These are phyloP conservation scores for Funneliformis caledonium DNA, from an alignment of 371 early-diverging fungal species.

Conservation along the genomic window DNA sequence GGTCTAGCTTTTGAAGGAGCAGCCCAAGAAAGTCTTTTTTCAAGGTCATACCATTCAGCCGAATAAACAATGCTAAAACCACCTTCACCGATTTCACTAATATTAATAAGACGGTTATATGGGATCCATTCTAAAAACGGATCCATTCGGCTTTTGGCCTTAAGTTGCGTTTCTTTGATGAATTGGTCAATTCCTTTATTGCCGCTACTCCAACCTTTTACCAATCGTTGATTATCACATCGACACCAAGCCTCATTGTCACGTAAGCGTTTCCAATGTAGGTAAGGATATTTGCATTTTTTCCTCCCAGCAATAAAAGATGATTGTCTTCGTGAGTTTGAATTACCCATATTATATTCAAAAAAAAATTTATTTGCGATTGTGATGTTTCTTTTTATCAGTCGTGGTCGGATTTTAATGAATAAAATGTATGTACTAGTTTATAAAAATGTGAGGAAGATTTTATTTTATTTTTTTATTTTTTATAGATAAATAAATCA, in stretches of 20 bases:
- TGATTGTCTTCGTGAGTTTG: background rate
- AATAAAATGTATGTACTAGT: too few species aligned
- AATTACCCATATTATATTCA: background rate
- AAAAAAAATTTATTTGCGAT: too few species aligned
- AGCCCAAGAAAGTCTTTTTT: conserved; percentile 23
- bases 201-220: conserved; percentile 26
- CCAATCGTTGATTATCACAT: background rate
- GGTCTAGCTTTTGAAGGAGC: conserved; percentile 6
- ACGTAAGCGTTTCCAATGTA: conserved; percentile 12
- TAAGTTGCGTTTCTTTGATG: conserved; percentile 9
- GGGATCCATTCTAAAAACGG: conserved; percentile 18
- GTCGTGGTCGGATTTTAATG: too few species aligned
- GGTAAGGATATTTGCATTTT: conserved; percentile 15
- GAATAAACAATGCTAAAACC: conserved; percentile 9
- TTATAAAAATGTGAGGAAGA: too few species aligned
- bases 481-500: too few species aligned
- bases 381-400: background rate
- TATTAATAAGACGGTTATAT: background rate
- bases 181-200: background rate
- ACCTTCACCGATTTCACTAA: conserved; percentile 25
- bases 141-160: background rate
- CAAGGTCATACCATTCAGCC: conserved; percentile 10
- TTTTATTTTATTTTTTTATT: too few species aligned
- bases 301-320: background rate
- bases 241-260: conserved; percentile 16